Evolutionary conservation across 306 rosid genomes (phyloP), one percentile per base, ranked within the genome.

Genomic region (Abrus precatorius): DNA sequence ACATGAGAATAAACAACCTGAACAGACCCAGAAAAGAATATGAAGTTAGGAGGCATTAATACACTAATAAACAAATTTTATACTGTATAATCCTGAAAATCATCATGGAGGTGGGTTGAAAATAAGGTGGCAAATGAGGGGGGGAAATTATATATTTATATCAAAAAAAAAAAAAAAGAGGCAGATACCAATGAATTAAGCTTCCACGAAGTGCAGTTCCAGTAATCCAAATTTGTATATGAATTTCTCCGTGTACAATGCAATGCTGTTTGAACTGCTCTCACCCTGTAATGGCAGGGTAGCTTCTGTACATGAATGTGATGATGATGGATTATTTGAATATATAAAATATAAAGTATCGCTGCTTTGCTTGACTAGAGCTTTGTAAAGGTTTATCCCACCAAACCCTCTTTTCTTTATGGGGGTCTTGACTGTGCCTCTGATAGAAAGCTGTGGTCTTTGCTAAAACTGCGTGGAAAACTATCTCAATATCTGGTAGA

Each of bases 271-370:
- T 84, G 75, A 82, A 71, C 85, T 87, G 89, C 91, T 80, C 90
- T 87, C 91, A 76, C 95, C 91, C 95, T 78, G 87, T 77, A 92
- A 94, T 90, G 88, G 89, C 91, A 90, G 93, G 97, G 96, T 80
- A 85, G 91, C 89, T 83, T 89, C 97, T 94, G 90, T 94, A 94
- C 97, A 94, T 83, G 94, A 92, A 90, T 84, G 75, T 77, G 87
- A 84, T 62, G 53, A 49, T 53, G 34, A 69, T 67, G 79, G 90
- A 88, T 93, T 93, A 90, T 92, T 87, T 85, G 88, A 87, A 83
- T 57, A 88, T 81, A 82, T 76, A 74, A 78, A 83, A 78, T 85
- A 89, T 65, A 73, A 84, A 64, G 89, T 72, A 67, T 86, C 63
- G 88, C 74, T 86, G 80, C 81, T 79, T 83, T 82, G 80, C 74